Base-by-base conservation (phyloP, 2,329 filamentous ascomycete genomes). In the Fusarium brevicatenulatum region DNA sequence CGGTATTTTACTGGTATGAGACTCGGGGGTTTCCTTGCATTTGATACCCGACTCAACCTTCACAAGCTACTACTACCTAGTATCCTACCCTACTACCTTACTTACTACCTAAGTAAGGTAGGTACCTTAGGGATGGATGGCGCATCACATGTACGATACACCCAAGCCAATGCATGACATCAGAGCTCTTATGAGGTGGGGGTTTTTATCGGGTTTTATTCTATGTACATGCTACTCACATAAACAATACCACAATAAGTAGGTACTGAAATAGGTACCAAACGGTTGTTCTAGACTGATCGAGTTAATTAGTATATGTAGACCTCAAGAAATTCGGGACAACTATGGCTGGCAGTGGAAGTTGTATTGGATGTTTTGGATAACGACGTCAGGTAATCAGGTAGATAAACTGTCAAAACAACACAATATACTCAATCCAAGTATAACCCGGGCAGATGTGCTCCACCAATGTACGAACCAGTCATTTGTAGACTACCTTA, bases 171-270 rank as follows among this genome's bases (percentile, higher is more conserved):
- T 52, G 23, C 32, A 62, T 68, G 66, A 63, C 66, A 63, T 68
- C 64, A 68, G 47, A 68, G 43, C 64, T 68, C 42, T 36, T 21
- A 7, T 21, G 7, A 63, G 37, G 50, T 61, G 47, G 52, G 36
- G 36, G 40, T 28, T 7, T 36, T 36, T 28, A n/a, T 21, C 30
- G n/a, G 53, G n/a, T n/a, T 23, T 32, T 23, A 32, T 34, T 47
- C n/a, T 21, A 34, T 19, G 16, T 37, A 18, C 16, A 21, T 21
- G 16, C 9, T 18, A n/a, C 34, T 15, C 12, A 23, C 15, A 30
- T 36, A 36, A 2, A 25, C 18, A 30, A 25, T 32, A n/a, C 54
- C 28, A 49, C 16, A 30, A n/a, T 49, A 30, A 15, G 44, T 47
- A 30, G 21, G 46, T 49, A 49, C 28, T 49, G n/a, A 30, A 30